Evolutionary conservation across 2,329 filamentous ascomycete species (phyloP), one percentile per base, ranked within the genome.

Genomic region (Penicillium sp.): DNA sequence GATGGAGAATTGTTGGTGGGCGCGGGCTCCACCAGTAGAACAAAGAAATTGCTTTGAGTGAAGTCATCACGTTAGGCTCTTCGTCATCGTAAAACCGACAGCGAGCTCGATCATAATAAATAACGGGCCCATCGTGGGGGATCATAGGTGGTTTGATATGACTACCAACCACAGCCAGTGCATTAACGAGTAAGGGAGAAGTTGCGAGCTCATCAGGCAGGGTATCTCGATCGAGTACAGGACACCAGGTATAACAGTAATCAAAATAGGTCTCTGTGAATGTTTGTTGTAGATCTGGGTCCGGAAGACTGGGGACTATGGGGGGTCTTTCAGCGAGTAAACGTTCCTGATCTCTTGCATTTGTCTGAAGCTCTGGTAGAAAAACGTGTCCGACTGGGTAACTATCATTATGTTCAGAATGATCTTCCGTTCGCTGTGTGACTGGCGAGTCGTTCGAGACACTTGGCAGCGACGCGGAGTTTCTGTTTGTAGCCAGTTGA

Each of bases 21-120:
- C 70, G 64, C 6, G 77, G 73, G 3, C 74, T 73, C 76, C 75
- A 79, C 77, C 77, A 79, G 63, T 78, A 79, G 33, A 78, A 76
- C 2, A 79, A 52, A 1, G 72, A 63, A 0, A 78, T 61, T 0
- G 75, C 70, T 48, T 73, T 73, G 0, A 79, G 49, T 0, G 67
- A 69, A 0, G 65, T 70, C 19, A 78, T 58, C 0, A 69, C 67
- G 51, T 78, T 71, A 0, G 68, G 58, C 42, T 79, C 76, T 21
- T 74, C 67, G 39, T 77, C 75, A 11, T 71, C 62, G 49, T 79
- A 77, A 48, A 79, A 77, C 2, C 76, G 66, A n/a, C 59, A 66
- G 8, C 68, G 64, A 5, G 75, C 76, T 37, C 67, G 68, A n/a
- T 74, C 63, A 52, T 79, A 79, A 39, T 77, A 77, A 2, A 62